Percentiles rank a stretch among this genome's conserved stretches.
These are phyloP conservation scores for Kitagawia praeruptora DNA, from an alignment of 129 eudicot species.

Conservation along the genomic window DNA sequence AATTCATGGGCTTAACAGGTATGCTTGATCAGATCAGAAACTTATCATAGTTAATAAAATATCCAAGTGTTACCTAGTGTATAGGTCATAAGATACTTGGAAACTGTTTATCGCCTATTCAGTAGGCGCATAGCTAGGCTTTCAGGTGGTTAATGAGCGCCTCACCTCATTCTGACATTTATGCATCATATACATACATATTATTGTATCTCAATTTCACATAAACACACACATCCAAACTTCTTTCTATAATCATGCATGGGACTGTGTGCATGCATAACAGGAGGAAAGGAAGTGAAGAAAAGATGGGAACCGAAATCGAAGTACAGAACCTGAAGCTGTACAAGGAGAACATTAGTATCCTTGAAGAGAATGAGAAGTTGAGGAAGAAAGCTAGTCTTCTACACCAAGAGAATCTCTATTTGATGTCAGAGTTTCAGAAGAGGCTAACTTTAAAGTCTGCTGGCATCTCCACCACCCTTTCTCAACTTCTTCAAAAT, in stretches of 20 bases:
- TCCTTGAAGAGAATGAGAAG: slow-evolving; percentile 54
- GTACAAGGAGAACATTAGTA: slow-evolving; percentile 66
- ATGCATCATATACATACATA: neutral
- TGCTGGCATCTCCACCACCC: slow-evolving; percentile 24
- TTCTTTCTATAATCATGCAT: slow-evolving; percentile 2
- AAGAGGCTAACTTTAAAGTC: slow-evolving; percentile 20
- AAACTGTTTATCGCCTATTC: neutral
- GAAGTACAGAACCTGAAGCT: slow-evolving; percentile 68
- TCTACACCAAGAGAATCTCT: slow-evolving; percentile 60
- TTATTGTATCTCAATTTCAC: neutral
- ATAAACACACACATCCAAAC: neutral
- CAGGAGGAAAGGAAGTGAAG: slow-evolving; percentile 29
- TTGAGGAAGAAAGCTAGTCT: slow-evolving; percentile 54
- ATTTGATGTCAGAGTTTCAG: slow-evolving; percentile 37
- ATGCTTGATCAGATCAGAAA: neutral
- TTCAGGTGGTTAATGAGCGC: neutral
- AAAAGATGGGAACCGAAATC: slow-evolving; percentile 31
- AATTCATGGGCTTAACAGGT: slow-evolving; percentile 45
- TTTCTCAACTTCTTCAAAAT: slow-evolving; percentile 14
- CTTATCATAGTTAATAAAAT: neutral
- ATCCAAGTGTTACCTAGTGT: neutral
- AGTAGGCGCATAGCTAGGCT: neutral
- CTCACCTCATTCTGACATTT: neutral
- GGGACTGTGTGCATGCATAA: slow-evolving; percentile 3
- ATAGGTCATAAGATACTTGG: neutral